A percentile compares a stretch with the other conserved stretches of the same genome.
Evolutionary conservation across 495 filamentous ascomycete genomes (phyloP).

Genomic region (Xylaria sp.): DNA sequence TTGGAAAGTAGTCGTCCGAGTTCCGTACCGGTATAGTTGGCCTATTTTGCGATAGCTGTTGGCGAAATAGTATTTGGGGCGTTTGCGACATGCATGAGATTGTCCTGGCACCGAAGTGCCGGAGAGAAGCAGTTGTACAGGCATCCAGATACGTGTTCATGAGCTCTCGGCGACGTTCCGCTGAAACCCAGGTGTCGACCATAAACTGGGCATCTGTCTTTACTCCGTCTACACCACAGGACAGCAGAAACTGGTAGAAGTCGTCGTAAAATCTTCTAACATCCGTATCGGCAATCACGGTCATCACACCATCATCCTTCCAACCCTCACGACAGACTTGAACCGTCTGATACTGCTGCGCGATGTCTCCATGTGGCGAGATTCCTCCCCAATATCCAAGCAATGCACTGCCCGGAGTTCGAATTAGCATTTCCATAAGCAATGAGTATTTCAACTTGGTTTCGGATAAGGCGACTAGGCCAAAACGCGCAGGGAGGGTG

Average conservation of each 20-base stretch:
- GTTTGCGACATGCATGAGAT: constrained; percentile 94
- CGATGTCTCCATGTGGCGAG: constrained; percentile 71
- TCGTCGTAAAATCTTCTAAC: constrained; percentile 81
- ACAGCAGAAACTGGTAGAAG: constrained; percentile 82
- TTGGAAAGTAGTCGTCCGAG: constrained; percentile 93
- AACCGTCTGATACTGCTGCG: constrained; percentile 78
- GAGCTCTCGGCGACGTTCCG: constrained; percentile 70
- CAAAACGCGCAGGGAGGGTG: not conserved
- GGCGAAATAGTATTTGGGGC: constrained; percentile 84
- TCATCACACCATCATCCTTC: constrained; percentile 68
- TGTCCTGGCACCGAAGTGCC: constrained; percentile 75
- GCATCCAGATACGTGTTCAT: constrained; percentile 82
- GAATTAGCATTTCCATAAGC: not conserved
- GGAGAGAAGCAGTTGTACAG: constrained; percentile 79
- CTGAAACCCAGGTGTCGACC: constrained; percentile 74
- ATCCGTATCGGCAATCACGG: constrained; percentile 75
- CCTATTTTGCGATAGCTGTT: constrained; percentile 75
- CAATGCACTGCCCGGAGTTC: constrained; percentile 57
- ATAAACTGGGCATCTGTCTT: constrained; percentile 93
- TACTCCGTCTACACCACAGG: constrained; percentile 76
- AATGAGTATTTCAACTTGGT: not conserved
- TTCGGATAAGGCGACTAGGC: not conserved
- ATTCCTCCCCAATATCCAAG: constrained; percentile 96
- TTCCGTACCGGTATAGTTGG: constrained; percentile 78
- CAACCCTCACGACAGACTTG: constrained; percentile 60